Evolutionary conservation across 371 early-diverging fungal genomes (phyloP), one percentile per base, ranked within the genome.

Genomic region (Zopfochytrium polystomum): DNA sequence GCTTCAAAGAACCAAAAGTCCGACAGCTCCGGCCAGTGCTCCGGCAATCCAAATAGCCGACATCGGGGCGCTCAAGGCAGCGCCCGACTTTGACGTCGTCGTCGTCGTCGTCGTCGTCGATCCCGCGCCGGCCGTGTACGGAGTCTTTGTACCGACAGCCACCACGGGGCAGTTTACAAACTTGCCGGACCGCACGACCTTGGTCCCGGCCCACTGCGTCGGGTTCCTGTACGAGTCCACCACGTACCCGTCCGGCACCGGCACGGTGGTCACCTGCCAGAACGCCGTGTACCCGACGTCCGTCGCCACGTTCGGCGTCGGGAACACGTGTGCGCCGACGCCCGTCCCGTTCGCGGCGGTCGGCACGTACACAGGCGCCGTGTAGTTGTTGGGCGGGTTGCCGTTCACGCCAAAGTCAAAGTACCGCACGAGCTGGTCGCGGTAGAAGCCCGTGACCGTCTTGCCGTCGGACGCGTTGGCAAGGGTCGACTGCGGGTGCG

Each of bases 351-450:
- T 18, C 30, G 58, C 32, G 52, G 42, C 51, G 20, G 26, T 11
- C 42, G 35, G 27, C 42, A 59, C 55, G 18, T 22, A 59, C n/a
- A 59, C 60, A 2, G 50, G 50, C 51, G 48, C 29, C 32, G 51
- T n/a, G 34, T 7, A 18, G 22, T 57, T 53, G 53, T 59, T 59
- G 13, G 52, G 52, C 18, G 23, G 29, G 5, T 27, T 38, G n/a
- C 60, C 60, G 38, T 59, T 59, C 20, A 54, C 33, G 13, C 60
- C 60, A 53, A 59, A 59, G 29, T 59, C 60, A 59, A 59, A 59
- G 43, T 59, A 59, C 18, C 30, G 25, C 32, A 59, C 26, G 13
- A 29, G 32, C 33, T 34, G 30, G 32, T 26, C 53, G 18, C 33
- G 48, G 52, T 59, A 59, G 30, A 18, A 59, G 5, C 60, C 60